These are phyloP conservation scores for Ogataea sp. DNA, from an alignment of 805 yeast species.

Conservation along the genomic window DNA sequence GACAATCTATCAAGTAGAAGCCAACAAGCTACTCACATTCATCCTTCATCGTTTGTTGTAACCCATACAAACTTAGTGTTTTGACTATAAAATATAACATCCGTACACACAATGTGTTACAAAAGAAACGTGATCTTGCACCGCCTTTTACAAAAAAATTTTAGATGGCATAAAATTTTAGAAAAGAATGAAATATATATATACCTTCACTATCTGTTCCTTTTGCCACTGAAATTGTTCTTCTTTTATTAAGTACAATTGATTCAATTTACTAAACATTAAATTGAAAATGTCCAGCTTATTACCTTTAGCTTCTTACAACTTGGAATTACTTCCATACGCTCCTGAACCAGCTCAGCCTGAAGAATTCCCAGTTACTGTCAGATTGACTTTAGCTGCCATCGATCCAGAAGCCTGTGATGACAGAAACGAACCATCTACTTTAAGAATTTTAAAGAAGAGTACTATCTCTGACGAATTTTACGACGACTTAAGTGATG, in stretches of 20 bases:
- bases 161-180: not conserved
- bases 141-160: no score
- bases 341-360: constrained; percentile 82
- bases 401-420: constrained; percentile 86
- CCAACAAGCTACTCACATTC: no score
- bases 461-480: constrained; percentile 33
- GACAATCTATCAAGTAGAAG: no score
- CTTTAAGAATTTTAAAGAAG: constrained; percentile 81
- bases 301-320: constrained; percentile 81
- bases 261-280: not conserved
- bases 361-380: constrained; percentile 79
- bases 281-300: constrained; percentile 57
- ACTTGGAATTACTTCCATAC: constrained; percentile 80
- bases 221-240: no score
- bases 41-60: no score
- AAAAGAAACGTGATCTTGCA: no score
- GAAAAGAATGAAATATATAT: not conserved
- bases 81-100: no score
- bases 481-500: constrained; percentile 38
- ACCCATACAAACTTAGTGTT: no score
- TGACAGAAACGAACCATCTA: constrained; percentile 75
- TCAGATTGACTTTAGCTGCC: constrained; percentile 91
- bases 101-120: no score
- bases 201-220: no score
- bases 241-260: not conserved